Conservation (phyloP, 2,329 filamentous ascomycete genomes). For the Colletotrichum caudatum region DNA sequence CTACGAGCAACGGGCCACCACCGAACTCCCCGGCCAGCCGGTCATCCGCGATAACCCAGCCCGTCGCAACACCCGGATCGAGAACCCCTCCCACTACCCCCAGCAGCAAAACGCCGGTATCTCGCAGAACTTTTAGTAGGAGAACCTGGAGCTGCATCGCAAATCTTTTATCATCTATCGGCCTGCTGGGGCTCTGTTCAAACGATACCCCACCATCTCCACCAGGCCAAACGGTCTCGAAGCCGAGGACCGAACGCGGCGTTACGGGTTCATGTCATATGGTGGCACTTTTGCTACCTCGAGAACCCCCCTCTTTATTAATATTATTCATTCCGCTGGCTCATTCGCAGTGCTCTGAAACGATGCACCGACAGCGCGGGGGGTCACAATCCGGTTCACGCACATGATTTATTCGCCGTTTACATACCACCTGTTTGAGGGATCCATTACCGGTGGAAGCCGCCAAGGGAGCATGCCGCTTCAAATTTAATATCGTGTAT, state of each 20-base stretch:
- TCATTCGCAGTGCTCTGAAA: neutral
- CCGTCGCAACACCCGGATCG: conserved; percentile 92
- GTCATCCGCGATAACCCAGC: conserved; percentile 95
- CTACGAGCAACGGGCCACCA: conserved; percentile 53
- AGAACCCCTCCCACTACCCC: conserved; percentile 88
- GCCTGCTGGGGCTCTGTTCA: conserved; percentile 35
- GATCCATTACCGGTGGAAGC: neutral
- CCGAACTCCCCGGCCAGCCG: conserved; percentile 70
- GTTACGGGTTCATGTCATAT: conserved; percentile 28
- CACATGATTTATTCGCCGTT: conserved; percentile 38
- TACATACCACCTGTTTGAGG: conserved; percentile 25
- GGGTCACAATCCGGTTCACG: conserved; percentile 36
- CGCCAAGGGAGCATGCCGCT: conserved; percentile 6
- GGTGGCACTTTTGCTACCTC: conserved; percentile 1
- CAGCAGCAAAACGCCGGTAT: conserved; percentile 96
- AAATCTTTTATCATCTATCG: conserved; percentile 16
- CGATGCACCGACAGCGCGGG: conserved; percentile 12
- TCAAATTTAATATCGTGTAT: conserved; percentile 29
- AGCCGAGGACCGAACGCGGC: conserved; percentile 23
- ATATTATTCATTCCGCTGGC: conserved; percentile 17
- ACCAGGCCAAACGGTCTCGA: conserved; percentile 25
- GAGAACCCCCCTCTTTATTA: conserved; percentile 23
- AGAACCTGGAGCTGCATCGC: neutral
- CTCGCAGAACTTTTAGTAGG: conserved; percentile 93
- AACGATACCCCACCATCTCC: conserved; percentile 38